phyloP scores from a whole-genome alignment of 75 land plant genomes.

The Adiantum capillusveneris region DNA sequence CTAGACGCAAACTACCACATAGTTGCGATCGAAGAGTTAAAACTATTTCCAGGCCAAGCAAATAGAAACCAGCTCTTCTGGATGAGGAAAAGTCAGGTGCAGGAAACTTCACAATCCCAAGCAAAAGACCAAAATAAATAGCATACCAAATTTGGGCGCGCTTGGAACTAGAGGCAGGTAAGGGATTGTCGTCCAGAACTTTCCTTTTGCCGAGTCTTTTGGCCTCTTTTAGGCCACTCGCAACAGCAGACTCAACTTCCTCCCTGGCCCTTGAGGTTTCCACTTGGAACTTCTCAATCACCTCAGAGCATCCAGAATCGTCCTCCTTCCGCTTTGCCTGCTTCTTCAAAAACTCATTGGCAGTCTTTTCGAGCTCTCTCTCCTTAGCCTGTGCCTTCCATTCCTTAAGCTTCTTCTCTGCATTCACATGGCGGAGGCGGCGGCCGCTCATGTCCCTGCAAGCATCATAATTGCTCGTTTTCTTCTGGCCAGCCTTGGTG shows the following conservation, averaged over 20 bases:
- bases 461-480: conserved; percentile 96
- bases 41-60: too few relatives aligned
- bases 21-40: too few relatives aligned
- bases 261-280: conserved; percentile 47
- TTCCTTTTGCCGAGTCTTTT: conserved; percentile 16
- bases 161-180: neutral
- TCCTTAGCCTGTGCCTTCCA: conserved; percentile 79
- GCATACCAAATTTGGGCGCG: conserved; percentile 10
- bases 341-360: conserved; percentile 85
- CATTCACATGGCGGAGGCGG: conserved; percentile 90
- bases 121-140: too few relatives aligned
- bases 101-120: too few relatives aligned
- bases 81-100: too few relatives aligned
- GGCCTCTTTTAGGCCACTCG: conserved; percentile 11
- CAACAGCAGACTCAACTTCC: conserved; percentile 40
- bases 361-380: conserved; percentile 67
- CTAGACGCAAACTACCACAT: too few relatives aligned
- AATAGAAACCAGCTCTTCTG: too few relatives aligned
- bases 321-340: conserved; percentile 49
- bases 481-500: conserved; percentile 98
- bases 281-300: conserved; percentile 55
- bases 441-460: conserved; percentile 98
- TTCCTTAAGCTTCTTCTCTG: conserved; percentile 91
- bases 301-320: conserved; percentile 31
- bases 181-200: conserved; percentile 3